These are phyloP conservation scores for Cryptomeria japonica DNA, from an alignment of 75 land plant genomes.

Conservation along the genomic window DNA sequence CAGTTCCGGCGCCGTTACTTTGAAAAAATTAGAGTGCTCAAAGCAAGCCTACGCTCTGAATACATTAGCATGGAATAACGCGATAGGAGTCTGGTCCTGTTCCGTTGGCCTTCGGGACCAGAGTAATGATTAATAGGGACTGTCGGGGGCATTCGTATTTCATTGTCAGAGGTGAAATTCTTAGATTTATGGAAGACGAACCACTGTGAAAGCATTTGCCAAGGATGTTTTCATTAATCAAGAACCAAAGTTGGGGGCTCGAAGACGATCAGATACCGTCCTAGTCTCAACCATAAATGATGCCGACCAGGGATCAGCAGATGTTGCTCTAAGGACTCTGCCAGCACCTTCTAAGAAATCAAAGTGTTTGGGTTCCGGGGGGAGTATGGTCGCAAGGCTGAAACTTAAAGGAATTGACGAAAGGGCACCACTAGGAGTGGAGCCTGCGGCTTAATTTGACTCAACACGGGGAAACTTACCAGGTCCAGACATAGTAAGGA, in stretches of 20 bases:
- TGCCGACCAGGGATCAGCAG: slow-evolving; percentile 35
- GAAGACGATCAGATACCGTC: slow-evolving; percentile 26
- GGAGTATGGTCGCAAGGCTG: slow-evolving; percentile 56
- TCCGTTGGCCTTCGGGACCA: too few relatives aligned
- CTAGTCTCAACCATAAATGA: slow-evolving; percentile 32
- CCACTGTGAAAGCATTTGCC: slow-evolving; percentile 16
- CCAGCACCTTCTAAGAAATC: slow-evolving; percentile 11
- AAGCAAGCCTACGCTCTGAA: too few relatives aligned
- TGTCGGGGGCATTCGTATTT: too few relatives aligned
- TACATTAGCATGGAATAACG: too few relatives aligned
- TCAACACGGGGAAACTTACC: slow-evolving; percentile 60
- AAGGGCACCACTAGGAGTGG: slow-evolving; percentile 65
- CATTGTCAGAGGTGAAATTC: too few relatives aligned
- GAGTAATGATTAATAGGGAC: too few relatives aligned
- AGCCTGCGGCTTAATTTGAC: slow-evolving; percentile 63
- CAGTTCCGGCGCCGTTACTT: too few relatives aligned
- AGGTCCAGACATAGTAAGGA: slow-evolving; percentile 65
- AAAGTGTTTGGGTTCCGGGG: slow-evolving; percentile 4
- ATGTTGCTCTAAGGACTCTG: slow-evolving; percentile 29
- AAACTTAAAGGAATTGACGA: slow-evolving; percentile 63
- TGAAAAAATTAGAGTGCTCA: too few relatives aligned
- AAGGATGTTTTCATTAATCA: slow-evolving; percentile 35
- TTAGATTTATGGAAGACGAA: too few relatives aligned
- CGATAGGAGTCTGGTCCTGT: too few relatives aligned
- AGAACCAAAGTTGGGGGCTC: slow-evolving; percentile 30